These are phyloP conservation scores for Arthroderma sp. DNA, from an alignment of 2,329 filamentous ascomycete genomes.

Conservation along the genomic window DNA sequence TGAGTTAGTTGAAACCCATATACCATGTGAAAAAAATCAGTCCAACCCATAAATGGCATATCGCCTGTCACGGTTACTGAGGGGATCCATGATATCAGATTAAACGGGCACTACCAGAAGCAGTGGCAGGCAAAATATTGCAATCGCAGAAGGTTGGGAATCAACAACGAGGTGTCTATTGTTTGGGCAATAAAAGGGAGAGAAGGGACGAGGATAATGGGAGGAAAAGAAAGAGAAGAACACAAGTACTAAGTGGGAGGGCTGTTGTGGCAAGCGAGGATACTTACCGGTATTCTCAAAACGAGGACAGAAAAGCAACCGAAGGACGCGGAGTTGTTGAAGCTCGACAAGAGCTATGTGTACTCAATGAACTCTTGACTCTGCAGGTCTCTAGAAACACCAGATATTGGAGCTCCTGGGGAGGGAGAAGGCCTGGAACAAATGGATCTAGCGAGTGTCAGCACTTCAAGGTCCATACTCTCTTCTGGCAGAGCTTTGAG, in stretches of 20 bases:
- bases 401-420: no score
- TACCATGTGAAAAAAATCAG: background rate
- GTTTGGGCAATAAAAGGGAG: background rate
- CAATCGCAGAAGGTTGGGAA: background rate
- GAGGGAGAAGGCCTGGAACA: no score
- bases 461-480: no score
- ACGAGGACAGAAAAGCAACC: no score
- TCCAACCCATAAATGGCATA: constrained; percentile 10
- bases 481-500: no score
- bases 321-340: no score
- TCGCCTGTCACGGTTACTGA: constrained; percentile 4
- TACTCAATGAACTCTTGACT: no score
- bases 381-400: no score
- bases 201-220: background rate
- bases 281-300: no score
- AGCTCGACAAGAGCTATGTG: no score
- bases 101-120: background rate
- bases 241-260: background rate
- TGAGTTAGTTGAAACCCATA: background rate
- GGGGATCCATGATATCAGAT: constrained; percentile 5
- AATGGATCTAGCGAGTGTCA: no score
- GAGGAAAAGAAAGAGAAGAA: constrained; percentile 1
- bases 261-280: no score
- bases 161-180: background rate
- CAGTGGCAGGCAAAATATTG: background rate